Evolutionary conservation across 371 early-diverging fungal species (phyloP).

Genomic region (Syncephalis plumigaleata): DNA sequence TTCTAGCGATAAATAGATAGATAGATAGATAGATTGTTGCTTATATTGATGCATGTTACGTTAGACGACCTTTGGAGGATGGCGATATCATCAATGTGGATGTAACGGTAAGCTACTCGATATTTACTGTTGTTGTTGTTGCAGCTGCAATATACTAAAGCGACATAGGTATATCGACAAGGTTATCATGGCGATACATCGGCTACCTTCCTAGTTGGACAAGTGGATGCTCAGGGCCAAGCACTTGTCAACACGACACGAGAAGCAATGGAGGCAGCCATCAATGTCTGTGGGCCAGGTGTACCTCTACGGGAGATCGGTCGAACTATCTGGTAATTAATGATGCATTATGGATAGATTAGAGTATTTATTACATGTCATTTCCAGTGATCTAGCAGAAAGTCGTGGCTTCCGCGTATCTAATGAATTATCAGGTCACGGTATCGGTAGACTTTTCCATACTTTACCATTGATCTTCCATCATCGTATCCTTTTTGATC

Average conservation of each 20-base stretch:
- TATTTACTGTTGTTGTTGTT: background rate
- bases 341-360: background rate
- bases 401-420: slow-evolving; percentile 43
- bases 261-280: slow-evolving; percentile 72
- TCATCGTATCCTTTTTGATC: slow-evolving; percentile 20
- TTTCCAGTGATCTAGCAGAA: slow-evolving; percentile 22
- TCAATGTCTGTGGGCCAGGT: slow-evolving; percentile 60
- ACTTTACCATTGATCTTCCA: slow-evolving; percentile 38
- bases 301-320: slow-evolving; percentile 59
- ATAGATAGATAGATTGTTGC: no score
- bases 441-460: slow-evolving; percentile 60
- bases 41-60: no score
- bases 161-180: slow-evolving; percentile 37
- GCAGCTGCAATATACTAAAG: background rate
- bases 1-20: no score
- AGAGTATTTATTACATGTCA: background rate
- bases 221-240: slow-evolving; percentile 56
- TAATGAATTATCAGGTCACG: slow-evolving; percentile 73
- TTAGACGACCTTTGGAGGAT: slow-evolving; percentile 47
- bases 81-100: slow-evolving; percentile 91
- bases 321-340: slow-evolving; percentile 34
- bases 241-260: slow-evolving; percentile 54
- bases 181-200: slow-evolving; percentile 89
- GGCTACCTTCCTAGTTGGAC: slow-evolving; percentile 69
- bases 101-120: slow-evolving; percentile 26